Conservation (phyloP, 176 grass and related monocot species). For the Carex cristatella region DNA sequence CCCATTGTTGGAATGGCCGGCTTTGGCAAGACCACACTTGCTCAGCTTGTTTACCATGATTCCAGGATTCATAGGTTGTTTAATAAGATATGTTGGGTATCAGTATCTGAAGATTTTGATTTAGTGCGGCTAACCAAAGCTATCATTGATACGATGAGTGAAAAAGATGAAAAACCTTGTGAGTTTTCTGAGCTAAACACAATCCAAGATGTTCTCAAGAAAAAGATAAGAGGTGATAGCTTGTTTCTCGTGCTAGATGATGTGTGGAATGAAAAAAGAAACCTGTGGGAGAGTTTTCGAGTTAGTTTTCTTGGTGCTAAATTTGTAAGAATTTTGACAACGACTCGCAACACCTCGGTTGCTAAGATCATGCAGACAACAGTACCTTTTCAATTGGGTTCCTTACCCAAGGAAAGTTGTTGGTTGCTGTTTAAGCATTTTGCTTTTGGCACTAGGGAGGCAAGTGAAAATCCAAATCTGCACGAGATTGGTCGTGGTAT, state of each 20-base stretch:
- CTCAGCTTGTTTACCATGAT: too few species aligned
- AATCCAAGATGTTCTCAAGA: not conserved
- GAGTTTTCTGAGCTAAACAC: not conserved
- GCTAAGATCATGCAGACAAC: slow-evolving; percentile 20
- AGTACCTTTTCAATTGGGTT: not conserved
- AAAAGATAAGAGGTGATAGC: not conserved
- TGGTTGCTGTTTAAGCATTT: slow-evolving; percentile 12
- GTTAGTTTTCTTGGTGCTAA: not conserved
- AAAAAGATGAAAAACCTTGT: not conserved
- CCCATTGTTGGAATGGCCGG: too few species aligned
- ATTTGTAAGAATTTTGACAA: slow-evolving; percentile 21
- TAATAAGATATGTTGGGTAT: too few species aligned
- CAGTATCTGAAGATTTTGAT: too few species aligned
- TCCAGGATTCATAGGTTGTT: too few species aligned
- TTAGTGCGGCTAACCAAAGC: too few species aligned
- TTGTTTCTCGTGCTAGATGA: slow-evolving; percentile 39
- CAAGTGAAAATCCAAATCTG: not conserved
- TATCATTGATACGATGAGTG: not conserved
- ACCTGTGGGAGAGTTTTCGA: slow-evolving; percentile 14
- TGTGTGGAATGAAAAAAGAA: slow-evolving; percentile 30
- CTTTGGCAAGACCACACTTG: too few species aligned
- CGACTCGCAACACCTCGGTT: slow-evolving; percentile 4
- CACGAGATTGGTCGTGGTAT: slow-evolving; percentile 15
- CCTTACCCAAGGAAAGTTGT: not conserved
- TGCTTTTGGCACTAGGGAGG: not conserved